Evolutionary conservation across 2,329 filamentous ascomycete genomes (phyloP).

Genomic region (Calonectria honghensis): DNA sequence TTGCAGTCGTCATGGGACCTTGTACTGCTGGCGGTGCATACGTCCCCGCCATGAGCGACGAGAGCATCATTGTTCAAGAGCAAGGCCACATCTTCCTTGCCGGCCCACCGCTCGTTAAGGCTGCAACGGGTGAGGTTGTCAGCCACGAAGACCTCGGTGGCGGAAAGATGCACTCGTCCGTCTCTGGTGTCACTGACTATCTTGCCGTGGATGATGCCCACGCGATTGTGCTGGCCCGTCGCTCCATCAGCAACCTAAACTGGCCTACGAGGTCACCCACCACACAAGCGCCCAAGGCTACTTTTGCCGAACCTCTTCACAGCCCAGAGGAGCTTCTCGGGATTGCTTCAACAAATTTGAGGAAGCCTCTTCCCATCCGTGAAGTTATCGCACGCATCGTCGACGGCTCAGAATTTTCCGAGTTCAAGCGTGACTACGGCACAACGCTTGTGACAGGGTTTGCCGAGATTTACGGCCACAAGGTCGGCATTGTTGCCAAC

Average conservation of each 20-base stretch:
- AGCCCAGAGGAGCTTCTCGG: slow-evolving; percentile 87
- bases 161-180: slow-evolving; percentile 90
- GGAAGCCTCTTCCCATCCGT: slow-evolving; percentile 88
- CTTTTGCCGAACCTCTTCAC: slow-evolving; percentile 86
- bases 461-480: slow-evolving; percentile 90
- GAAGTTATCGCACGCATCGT: slow-evolving; percentile 96
- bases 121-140: slow-evolving; percentile 94
- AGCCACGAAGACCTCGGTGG: slow-evolving; percentile 93
- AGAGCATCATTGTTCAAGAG: slow-evolving; percentile 95
- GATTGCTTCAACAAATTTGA: slow-evolving; percentile 92
- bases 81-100: slow-evolving; percentile 99
- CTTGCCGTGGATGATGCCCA: slow-evolving; percentile 96
- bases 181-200: slow-evolving; percentile 96
- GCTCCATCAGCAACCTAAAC: slow-evolving; percentile 92
- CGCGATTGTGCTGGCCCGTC: slow-evolving; percentile 87
- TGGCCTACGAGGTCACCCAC: slow-evolving; percentile 77
- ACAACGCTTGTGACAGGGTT: slow-evolving; percentile 94
- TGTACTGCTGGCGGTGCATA: slow-evolving; percentile 98
- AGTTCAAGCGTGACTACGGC: slow-evolving; percentile 96
- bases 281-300: slow-evolving; percentile 60
- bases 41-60: slow-evolving; percentile 97
- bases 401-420: slow-evolving; percentile 90
- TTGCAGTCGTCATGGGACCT: slow-evolving; percentile 96
- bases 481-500: slow-evolving; percentile 95
- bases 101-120: slow-evolving; percentile 94